Conservation (phyloP, 192 early-diverging fungal species). For the Podila clonocystis region DNA sequence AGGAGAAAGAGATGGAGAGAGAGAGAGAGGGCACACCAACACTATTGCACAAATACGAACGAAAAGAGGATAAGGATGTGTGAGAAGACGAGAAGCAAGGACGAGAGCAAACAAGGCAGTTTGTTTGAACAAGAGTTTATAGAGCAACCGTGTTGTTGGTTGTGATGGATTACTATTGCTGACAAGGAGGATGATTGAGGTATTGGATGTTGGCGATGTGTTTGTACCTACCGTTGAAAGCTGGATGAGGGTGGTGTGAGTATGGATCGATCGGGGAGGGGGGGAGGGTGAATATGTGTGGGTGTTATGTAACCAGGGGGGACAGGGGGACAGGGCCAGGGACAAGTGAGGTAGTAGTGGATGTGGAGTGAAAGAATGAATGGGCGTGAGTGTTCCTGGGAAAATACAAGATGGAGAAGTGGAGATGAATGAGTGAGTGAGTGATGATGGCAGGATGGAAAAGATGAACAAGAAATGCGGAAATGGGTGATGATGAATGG, state of each 20-base stretch:
- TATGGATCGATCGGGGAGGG: no score
- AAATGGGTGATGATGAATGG: background rate
- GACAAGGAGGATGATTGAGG: background rate
- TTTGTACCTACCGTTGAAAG: no score
- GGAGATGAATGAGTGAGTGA: background rate
- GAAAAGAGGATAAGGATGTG: background rate
- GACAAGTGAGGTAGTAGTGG: no score
- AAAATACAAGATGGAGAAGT: background rate
- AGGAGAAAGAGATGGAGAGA: background rate
- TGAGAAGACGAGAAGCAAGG: background rate
- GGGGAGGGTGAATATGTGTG: no score
- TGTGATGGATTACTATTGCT: no score
- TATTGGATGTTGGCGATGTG: no score
- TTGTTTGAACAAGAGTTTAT: background rate
- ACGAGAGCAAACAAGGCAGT: background rate
- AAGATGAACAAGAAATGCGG: no score
- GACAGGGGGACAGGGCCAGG: no score
- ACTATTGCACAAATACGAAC: background rate
- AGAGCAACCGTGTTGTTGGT: background rate
- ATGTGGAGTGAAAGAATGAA: no score
- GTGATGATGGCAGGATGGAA: no score
- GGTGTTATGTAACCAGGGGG: no score
- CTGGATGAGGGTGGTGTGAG: no score
- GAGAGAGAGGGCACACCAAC: slow-evolving; percentile 1
- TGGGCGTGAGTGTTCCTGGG: background rate